Evolutionary conservation across 495 filamentous ascomycete genomes (phyloP), one percentile per base, ranked within the genome.

Genomic region (Podospora bellae-mahoneyi): DNA sequence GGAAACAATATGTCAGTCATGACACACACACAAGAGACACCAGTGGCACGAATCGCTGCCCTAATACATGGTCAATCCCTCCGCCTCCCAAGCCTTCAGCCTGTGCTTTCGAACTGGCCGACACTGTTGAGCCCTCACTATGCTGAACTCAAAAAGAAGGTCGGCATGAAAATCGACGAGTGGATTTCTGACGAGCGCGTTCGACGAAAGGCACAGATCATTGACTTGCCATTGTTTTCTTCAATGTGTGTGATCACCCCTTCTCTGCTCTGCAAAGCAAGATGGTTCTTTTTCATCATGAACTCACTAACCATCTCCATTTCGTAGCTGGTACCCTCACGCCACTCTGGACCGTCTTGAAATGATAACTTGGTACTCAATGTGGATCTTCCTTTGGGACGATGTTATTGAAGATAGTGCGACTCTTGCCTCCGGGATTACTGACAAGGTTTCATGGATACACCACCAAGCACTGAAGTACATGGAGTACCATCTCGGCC

Each of bases 381-480:
- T 80, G 55, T 80, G 76, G 76, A 64, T 80, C 39, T 77, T 80
- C 61, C 61, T 76, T 18, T 80, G 78, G 77, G 78, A 76, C 26
- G 75, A 76, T 32, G 68, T 70, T 1, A 66, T 74, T 34, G 75
- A 76, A 64, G 64, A 74, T 20, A 66, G 23, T 23, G 66, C 32
- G 9, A 54, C 63, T 44, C 19, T 57, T 48, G 9, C 39, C 39
- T 48, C 39, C 15, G 9, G 5, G 9, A 48, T 48, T 16, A 48
- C 39, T 18, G 39, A 48, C 39, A 65, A 58, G 23, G 60, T 73
- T 18, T 23, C 18, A 1, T 34, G 32, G 48, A 56, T 74, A 10
- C 59, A 74, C 48, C n/a, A 66, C 10, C n/a, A 67, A 44, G 70
- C 72, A 2, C 63, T 74, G 57, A 34, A 61, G 32, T 74, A 74